Conservation (phyloP, 1,284 basidiomycete genomes). For the Neonothopanus nambi region DNA sequence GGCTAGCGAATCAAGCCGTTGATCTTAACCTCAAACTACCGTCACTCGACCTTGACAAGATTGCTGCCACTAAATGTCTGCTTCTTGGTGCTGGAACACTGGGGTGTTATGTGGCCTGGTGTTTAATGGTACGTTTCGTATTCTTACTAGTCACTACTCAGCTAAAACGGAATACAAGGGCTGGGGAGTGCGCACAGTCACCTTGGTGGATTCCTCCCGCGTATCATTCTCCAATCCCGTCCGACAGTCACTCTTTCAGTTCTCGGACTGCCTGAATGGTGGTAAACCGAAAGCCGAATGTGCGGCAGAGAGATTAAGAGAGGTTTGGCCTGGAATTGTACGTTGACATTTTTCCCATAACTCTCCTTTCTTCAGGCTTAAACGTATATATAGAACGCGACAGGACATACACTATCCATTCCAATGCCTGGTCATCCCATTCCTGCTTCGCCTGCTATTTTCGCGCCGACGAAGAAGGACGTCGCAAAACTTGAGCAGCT, state of each 20-base stretch:
- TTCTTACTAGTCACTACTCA: background rate
- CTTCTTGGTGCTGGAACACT: constrained; percentile 94
- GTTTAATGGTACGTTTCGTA: constrained; percentile 69
- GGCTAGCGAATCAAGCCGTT: constrained; percentile 93
- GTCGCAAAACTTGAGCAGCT: constrained; percentile 76
- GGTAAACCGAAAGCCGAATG: constrained; percentile 93
- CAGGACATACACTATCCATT: constrained; percentile 76
- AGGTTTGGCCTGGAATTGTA: constrained; percentile 92
- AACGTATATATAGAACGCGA: constrained; percentile 60
- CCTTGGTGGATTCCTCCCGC: constrained; percentile 85
- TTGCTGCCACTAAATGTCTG: constrained; percentile 80
- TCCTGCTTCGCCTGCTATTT: constrained; percentile 45
- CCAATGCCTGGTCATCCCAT: constrained; percentile 99
- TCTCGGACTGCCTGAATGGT: constrained; percentile 91
- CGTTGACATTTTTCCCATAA: constrained; percentile 30
- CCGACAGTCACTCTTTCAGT: constrained; percentile 93
- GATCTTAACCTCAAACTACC: constrained; percentile 97
- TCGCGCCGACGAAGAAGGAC: constrained; percentile 61
- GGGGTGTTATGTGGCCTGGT: constrained; percentile 93
- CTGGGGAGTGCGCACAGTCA: constrained; percentile 95
- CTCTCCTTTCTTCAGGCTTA: constrained; percentile 7
- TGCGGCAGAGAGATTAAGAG: constrained; percentile 85
- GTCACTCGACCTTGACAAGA: constrained; percentile 83
- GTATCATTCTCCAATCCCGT: constrained; percentile 98
- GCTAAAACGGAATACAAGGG: constrained; percentile 51